Base-by-base conservation (phyloP, 306 rosid genomes). In the Acmispon strigosus region DNA sequence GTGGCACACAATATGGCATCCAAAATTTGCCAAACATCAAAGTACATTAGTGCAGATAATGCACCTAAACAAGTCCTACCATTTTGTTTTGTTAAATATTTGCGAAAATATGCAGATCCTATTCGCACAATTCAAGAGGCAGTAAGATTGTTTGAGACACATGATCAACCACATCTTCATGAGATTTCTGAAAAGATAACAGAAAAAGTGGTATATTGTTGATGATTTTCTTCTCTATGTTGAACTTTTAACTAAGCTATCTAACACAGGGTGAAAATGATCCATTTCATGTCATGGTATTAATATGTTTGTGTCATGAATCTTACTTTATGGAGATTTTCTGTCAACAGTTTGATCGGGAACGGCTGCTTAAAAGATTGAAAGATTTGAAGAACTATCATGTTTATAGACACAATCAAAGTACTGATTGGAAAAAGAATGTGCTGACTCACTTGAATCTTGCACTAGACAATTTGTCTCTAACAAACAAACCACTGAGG, bases 51-150 rank as follows among this genome's bases (percentile, higher is more conserved):
- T 58, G 44, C 13, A 58, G n/a, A 14, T 32, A 58, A 58, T 29
- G 61, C n/a, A 19, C 58, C 58, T 8, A 9, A 52, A 11, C 60
- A 68, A 47, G 42, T 18, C 15, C 53, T 13, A 9, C 57, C 65
- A 44, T 65, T 54, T 66, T 54, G 49, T 45, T 45, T 17, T 54
- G 59, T 75, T 4, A 75, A 29, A 55, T n/a, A 55, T 66, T 7
- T 48, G 56, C 59, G 57, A 55, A 12, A 19, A 42, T 13, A 55
- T 34, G 6, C 4, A 11, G 49, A 44, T 32, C 13, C 42, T 8
- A 45, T 2, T 12, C 7, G 1, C 37, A 16, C 11, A 5, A 13
- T 75, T 18, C 36, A 65, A 44, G 51, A 65, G 19, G 66, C 73
- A 34, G 13, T 44, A 2, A 56, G 29, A 8, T 41, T 64, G 24